Conservation (phyloP, 164 flowering plant genomes). For the Vitis rupestris region DNA sequence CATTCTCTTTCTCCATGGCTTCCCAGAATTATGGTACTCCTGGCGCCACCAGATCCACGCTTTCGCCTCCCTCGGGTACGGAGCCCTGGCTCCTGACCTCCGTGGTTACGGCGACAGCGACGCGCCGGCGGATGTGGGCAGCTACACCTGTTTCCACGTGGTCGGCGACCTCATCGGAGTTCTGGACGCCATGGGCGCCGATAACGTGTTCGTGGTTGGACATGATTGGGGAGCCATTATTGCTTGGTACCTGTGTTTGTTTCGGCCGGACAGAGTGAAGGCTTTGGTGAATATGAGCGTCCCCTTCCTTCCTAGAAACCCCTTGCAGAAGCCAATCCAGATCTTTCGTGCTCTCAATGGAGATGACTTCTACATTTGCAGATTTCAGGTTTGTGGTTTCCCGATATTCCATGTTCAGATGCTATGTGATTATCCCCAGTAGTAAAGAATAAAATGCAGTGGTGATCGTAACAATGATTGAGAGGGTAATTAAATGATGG, state of each 20-base stretch:
- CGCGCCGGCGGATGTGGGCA: constrained; percentile 29
- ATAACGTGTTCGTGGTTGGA: constrained; percentile 32
- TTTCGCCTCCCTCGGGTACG: constrained; percentile 46
- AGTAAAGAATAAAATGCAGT: neutral
- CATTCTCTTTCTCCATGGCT: constrained; percentile 59
- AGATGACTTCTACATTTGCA: constrained; percentile 64
- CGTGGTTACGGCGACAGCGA: constrained; percentile 68
- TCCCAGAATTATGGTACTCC: constrained; percentile 63
- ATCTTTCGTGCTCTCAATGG: constrained; percentile 45
- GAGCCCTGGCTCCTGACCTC: constrained; percentile 53
- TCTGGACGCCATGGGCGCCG: no score
- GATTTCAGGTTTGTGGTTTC: constrained; percentile 56
- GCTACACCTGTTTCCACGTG: constrained; percentile 50
- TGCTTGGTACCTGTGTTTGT: constrained; percentile 69
- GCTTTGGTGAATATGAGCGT: constrained; percentile 75
- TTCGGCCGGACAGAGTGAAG: constrained; percentile 71
- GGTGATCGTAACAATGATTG: neutral
- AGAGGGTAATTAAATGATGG: neutral
- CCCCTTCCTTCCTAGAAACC: constrained; percentile 43
- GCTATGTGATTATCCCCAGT: no score
- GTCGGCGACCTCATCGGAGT: constrained; percentile 28
- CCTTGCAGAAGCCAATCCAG: constrained; percentile 36
- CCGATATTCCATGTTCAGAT: no score
- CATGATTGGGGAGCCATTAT: constrained; percentile 83
- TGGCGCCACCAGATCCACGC: constrained; percentile 64